Conservation (phyloP, 495 filamentous ascomycete genomes). For the Neurospora sp. region DNA sequence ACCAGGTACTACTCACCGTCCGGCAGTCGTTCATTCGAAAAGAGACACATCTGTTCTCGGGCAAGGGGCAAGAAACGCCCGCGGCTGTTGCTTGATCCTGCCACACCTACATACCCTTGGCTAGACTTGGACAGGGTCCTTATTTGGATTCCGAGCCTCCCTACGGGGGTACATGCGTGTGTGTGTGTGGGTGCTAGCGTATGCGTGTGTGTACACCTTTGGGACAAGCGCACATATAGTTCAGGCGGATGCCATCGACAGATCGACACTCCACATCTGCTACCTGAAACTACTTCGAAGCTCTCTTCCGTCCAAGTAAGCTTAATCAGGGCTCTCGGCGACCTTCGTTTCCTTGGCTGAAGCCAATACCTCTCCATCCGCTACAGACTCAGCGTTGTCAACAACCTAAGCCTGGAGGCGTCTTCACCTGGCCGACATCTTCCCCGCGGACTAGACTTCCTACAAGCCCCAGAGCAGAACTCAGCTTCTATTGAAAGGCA, state of each 20-base stretch:
- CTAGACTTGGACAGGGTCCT: neutral
- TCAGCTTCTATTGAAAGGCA: neutral
- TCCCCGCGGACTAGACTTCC: neutral
- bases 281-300: neutral
- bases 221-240: slow-evolving; percentile 7
- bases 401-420: neutral
- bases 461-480: neutral
- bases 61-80: neutral
- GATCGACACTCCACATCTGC: slow-evolving; percentile 20
- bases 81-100: neutral
- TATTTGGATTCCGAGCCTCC: neutral
- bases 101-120: neutral
- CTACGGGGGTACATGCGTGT: neutral
- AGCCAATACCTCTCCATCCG: neutral
- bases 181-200: neutral
- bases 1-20: neutral
- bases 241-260: slow-evolving; percentile 7
- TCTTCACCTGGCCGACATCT: neutral
- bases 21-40: neutral
- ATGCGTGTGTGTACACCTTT: neutral
- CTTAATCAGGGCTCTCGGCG: neutral
- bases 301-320: neutral
- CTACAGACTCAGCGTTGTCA: neutral
- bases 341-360: neutral
- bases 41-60: neutral